These are phyloP conservation scores for Fremontodendron californicum DNA, from an alignment of 345 rosid species.

Conservation along the genomic window DNA sequence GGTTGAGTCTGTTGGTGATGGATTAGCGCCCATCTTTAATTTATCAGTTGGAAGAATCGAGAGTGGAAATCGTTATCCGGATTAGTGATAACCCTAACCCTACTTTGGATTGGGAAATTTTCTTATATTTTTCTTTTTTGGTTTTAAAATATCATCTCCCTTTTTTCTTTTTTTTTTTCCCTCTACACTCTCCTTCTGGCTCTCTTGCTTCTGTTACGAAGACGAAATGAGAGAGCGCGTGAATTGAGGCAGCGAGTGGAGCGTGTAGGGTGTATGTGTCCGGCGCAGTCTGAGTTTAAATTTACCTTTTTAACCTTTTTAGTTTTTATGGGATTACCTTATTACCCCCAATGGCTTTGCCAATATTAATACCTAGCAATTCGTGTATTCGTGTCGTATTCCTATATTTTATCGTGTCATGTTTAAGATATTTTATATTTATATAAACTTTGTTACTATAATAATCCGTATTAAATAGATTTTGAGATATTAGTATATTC, in stretches of 20 bases:
- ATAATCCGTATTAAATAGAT: too few species aligned
- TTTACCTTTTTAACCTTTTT: too few species aligned
- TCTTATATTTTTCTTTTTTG: background rate
- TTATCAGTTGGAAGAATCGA: constrained; percentile 9
- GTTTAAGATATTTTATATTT: too few species aligned
- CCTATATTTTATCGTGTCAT: too few species aligned
- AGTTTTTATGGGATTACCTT: too few species aligned
- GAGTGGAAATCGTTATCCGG: background rate
- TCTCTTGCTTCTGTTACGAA: background rate
- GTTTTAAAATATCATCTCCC: background rate
- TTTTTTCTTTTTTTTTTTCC: background rate
- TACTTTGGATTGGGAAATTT: background rate
- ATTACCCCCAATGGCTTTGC: too few species aligned
- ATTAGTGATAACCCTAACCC: background rate
- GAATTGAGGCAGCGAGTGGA: background rate
- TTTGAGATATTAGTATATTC: too few species aligned
- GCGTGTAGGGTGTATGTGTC: background rate
- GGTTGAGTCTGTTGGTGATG: constrained; percentile 53
- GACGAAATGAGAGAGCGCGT: background rate
- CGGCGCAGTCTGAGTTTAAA: background rate
- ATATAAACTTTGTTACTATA: too few species aligned
- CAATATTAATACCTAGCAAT: too few species aligned
- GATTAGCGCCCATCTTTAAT: constrained; percentile 62
- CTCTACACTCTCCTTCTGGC: background rate
- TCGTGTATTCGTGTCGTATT: too few species aligned